These are phyloP conservation scores for Candida montana DNA, from an alignment of 805 yeast genomes.

Conservation along the genomic window DNA sequence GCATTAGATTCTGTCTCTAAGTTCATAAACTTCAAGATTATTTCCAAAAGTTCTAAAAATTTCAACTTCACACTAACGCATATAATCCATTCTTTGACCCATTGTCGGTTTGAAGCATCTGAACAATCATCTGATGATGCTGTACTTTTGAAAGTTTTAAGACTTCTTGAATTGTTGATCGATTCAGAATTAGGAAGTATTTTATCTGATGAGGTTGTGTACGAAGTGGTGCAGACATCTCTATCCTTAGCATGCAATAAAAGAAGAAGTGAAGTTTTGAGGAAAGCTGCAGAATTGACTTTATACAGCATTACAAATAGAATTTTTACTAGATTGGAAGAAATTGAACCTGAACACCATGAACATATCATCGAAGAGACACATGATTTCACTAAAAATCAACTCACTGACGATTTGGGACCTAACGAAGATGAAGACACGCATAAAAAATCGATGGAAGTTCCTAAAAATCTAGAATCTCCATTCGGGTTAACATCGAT, in stretches of 20 bases:
- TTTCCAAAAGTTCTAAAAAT: slow-evolving; percentile 50
- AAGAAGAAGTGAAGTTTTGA: slow-evolving; percentile 80
- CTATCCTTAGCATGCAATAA: slow-evolving; percentile 89
- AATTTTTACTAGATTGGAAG: slow-evolving; percentile 56
- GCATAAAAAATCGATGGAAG: slow-evolving; percentile 22
- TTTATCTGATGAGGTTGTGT: slow-evolving; percentile 76
- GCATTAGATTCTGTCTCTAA: slow-evolving; percentile 74
- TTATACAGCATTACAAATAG: slow-evolving; percentile 63
- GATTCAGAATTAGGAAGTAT: slow-evolving; percentile 57
- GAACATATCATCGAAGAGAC: slow-evolving; percentile 39
- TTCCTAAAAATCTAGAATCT: slow-evolving; percentile 22
- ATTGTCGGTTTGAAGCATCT: slow-evolving; percentile 92
- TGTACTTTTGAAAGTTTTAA: slow-evolving; percentile 75
- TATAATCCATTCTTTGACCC: slow-evolving; percentile 66
- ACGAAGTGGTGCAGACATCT: slow-evolving; percentile 88
- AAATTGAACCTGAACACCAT: slow-evolving; percentile 42
- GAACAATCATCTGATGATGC: slow-evolving; percentile 92
- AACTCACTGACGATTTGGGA: slow-evolving; percentile 45
- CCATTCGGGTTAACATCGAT: slow-evolving; percentile 72
- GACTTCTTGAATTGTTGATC: slow-evolving; percentile 63
- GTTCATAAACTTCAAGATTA: slow-evolving; percentile 63
- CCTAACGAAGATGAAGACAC: slow-evolving; percentile 44
- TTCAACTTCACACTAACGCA: slow-evolving; percentile 56
- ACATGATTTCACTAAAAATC: slow-evolving; percentile 41
- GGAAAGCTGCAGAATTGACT: slow-evolving; percentile 85